Evolutionary conservation across 164 flowering plant species (phyloP).

Genomic region (Euptelea pleiosperma): DNA sequence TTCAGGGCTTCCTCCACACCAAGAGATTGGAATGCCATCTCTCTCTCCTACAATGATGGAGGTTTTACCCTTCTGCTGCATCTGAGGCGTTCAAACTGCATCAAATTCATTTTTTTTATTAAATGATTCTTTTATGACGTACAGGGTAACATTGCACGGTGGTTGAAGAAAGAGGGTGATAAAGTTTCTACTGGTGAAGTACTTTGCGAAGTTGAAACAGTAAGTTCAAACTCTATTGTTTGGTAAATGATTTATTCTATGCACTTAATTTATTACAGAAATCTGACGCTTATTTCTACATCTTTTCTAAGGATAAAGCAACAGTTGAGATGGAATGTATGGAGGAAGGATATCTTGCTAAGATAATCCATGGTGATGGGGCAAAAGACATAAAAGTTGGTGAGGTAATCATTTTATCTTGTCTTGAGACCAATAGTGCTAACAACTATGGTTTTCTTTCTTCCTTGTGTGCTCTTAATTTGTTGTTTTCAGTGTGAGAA

Average conservation of each 20-base stretch:
- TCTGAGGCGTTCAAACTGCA: too few relatives aligned
- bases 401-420: conserved; percentile 53
- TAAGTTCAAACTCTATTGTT: conserved; percentile 21
- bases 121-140: conserved; percentile 3
- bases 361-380: conserved; percentile 81
- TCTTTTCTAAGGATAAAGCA: conserved; percentile 73
- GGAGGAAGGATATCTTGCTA: conserved; percentile 99
- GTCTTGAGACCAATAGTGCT: too few relatives aligned
- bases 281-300: background rate
- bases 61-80: conserved; percentile 31
- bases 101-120: conserved; percentile 8
- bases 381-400: conserved; percentile 93
- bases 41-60: conserved; percentile 98
- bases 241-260: background rate
- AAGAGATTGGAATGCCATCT: conserved; percentile 98
- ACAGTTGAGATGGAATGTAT: conserved; percentile 99
- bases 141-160: conserved; percentile 93
- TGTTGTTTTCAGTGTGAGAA: background rate
- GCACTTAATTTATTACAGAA: background rate
- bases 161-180: conserved; percentile 98
- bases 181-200: conserved; percentile 90
- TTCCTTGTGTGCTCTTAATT: background rate
- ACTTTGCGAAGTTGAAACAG: conserved; percentile 98
- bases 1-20: conserved; percentile 93
- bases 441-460: too few relatives aligned